Percentiles rank a stretch among this genome's conserved stretches.
Evolutionary conservation across 208 protist species (phyloP).

Genomic region (Trypanosoma avium): DNA sequence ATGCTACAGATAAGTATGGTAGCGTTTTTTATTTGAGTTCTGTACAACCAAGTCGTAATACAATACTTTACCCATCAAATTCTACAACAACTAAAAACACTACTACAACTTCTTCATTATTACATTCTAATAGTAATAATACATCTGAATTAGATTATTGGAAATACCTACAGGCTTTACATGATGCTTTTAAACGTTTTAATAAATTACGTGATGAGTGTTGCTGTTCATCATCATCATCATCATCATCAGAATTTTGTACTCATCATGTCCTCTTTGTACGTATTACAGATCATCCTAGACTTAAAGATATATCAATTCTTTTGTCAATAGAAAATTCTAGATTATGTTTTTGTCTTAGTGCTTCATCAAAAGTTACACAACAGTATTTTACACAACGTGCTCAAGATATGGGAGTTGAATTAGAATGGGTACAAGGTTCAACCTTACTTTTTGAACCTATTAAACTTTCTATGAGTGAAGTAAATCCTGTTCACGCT

Average conservation of each 20-base stretch:
- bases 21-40: conserved; percentile 43
- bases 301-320: conserved; percentile 48
- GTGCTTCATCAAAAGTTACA: conserved; percentile 59
- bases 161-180: conserved; percentile 26
- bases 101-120: background rate
- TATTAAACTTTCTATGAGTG: conserved; percentile 7
- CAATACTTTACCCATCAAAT: conserved; percentile 18
- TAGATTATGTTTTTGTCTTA: conserved; percentile 55
- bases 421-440: conserved; percentile 59
- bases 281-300: conserved; percentile 41
- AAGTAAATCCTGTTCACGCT: conserved; percentile 53
- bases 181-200: conserved; percentile 26
- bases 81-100: background rate
- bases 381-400: conserved; percentile 45
- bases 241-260: conserved; percentile 1
- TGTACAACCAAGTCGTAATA: conserved; percentile 2
- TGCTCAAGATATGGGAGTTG: conserved; percentile 26
- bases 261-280: conserved; percentile 49
- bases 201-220: conserved; percentile 22
- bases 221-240: background rate
- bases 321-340: conserved; percentile 59
- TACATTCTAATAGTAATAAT: background rate
- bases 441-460: conserved; percentile 53
- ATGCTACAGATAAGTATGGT: conserved; percentile 20
- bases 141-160: conserved; percentile 20